phyloP scores from a whole-genome alignment of 2,329 filamentous ascomycete genomes.

The Phyllosticta capitalensis region DNA sequence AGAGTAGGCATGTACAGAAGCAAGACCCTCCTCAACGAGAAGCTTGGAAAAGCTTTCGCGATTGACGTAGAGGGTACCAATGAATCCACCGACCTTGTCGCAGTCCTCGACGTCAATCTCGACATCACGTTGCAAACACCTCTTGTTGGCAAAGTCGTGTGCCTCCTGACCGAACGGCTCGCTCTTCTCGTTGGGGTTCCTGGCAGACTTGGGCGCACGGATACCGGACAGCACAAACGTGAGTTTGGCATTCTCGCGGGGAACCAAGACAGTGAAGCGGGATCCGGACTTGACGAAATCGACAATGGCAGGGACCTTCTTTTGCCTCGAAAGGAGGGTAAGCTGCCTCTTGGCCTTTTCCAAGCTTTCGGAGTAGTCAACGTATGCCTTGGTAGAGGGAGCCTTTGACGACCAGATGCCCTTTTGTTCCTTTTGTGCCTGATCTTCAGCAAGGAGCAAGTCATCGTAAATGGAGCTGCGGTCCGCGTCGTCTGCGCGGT shows the following conservation, averaged over 20 bases:
- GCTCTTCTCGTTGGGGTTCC: slow-evolving; percentile 67
- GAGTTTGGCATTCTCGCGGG: slow-evolving; percentile 86
- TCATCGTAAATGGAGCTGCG: slow-evolving; percentile 91
- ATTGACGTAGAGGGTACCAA: slow-evolving; percentile 86
- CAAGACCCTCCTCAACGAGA: slow-evolving; percentile 86
- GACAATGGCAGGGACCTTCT: slow-evolving; percentile 84
- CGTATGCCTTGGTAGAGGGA: slow-evolving; percentile 69
- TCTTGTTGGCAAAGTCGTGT: slow-evolving; percentile 77
- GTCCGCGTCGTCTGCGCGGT: slow-evolving; percentile 90
- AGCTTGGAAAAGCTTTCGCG: slow-evolving; percentile 92
- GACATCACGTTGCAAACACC: slow-evolving; percentile 88
- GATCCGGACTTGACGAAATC: slow-evolving; percentile 98
- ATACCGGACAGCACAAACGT: slow-evolving; percentile 93
- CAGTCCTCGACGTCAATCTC: slow-evolving; percentile 92
- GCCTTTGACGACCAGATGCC: slow-evolving; percentile 93
- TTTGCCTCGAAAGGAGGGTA: slow-evolving; percentile 77
- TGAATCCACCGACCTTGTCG: slow-evolving; percentile 96
- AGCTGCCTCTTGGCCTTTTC: slow-evolving; percentile 96
- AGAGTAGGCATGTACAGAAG: slow-evolving; percentile 86
- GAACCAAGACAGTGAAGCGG: slow-evolving; percentile 83
- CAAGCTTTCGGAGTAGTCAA: slow-evolving; percentile 82
- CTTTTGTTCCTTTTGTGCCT: slow-evolving; percentile 77
- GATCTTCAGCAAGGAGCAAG: slow-evolving; percentile 67
- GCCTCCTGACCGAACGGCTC: slow-evolving; percentile 96
- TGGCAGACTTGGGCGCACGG: slow-evolving; percentile 76